Conservation (phyloP, 2,329 filamentous ascomycete genomes). For the Zymoseptoria brevis region DNA sequence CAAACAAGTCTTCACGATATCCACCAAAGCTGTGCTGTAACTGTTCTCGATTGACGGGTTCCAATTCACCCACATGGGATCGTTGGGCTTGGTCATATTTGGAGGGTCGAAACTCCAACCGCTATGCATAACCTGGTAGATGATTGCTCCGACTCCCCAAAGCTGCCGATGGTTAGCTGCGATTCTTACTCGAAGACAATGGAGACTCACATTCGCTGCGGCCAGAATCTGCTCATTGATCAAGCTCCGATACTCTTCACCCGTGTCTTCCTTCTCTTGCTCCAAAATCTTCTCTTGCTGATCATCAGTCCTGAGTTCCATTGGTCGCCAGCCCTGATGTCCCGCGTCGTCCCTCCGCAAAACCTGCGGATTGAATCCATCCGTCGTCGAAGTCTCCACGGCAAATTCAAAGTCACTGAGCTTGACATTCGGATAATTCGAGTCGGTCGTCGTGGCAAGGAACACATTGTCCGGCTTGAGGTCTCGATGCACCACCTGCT, state of each 20-base stretch:
- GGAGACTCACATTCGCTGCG: neutral
- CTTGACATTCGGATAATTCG: neutral
- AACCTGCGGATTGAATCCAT: neutral
- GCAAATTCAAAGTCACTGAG: conserved; percentile 1
- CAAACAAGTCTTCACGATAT: neutral
- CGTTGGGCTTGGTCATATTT: no score
- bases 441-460: neutral
- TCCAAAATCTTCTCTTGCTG: neutral
- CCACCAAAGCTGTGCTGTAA: neutral
- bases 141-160: neutral
- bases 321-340: neutral
- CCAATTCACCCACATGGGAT: neutral
- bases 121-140: neutral
- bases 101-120: no score
- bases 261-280: neutral
- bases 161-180: neutral
- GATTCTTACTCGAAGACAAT: neutral
- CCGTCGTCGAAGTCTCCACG: neutral
- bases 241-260: neutral
- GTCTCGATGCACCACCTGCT: conserved; percentile 3
- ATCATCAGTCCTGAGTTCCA: neutral
- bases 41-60: neutral
- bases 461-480: neutral
- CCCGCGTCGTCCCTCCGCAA: neutral
- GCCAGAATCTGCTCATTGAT: neutral